A percentile compares a stretch with the other conserved stretches of the same genome.
These are phyloP conservation scores for Phytophthora crassamura DNA, from an alignment of 352 stramenopile genomes.

Conservation along the genomic window DNA sequence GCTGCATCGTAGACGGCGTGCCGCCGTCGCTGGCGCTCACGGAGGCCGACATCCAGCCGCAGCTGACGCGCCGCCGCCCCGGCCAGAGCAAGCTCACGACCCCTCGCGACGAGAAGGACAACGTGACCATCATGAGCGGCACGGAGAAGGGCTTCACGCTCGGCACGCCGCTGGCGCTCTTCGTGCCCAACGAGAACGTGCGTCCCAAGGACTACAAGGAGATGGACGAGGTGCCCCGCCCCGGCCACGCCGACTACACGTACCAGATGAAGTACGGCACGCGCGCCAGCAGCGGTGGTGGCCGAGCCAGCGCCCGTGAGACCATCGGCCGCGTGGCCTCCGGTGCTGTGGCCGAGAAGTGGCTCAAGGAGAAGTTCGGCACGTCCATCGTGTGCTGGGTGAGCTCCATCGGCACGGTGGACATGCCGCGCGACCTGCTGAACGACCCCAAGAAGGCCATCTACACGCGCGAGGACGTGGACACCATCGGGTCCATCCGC, in stretches of 20 bases:
- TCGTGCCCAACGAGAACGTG: constrained; percentile 99
- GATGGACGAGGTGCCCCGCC: constrained; percentile 92
- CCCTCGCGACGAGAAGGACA: constrained; percentile 97
- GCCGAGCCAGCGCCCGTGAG: constrained; percentile 95
- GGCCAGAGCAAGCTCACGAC: constrained; percentile 99
- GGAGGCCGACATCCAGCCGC: constrained; percentile 96
- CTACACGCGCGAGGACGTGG: constrained; percentile 88
- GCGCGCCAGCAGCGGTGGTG: constrained; percentile 95
- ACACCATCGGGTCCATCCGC: constrained; percentile 80
- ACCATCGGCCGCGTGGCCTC: constrained; percentile 98
- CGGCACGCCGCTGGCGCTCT: constrained; percentile 96
- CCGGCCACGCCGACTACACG: constrained; percentile 98
- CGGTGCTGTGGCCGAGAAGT: constrained; percentile 97
- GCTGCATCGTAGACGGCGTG: constrained; percentile 97
- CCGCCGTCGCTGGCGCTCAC: constrained; percentile 96
- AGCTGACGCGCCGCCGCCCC: constrained; percentile 97
- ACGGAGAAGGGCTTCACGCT: constrained; percentile 94
- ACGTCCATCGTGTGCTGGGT: constrained; percentile 92
- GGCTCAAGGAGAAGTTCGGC: constrained; percentile 93
- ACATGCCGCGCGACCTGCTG: constrained; percentile 81
- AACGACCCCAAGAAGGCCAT: constrained; percentile 68
- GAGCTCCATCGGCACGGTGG: constrained; percentile 83
- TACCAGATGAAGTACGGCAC: constrained; percentile 99
- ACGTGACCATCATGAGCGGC: constrained; percentile 97
- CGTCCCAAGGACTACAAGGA: constrained; percentile 97